A percentile compares a stretch with the other conserved stretches of the same genome.
Conservation (phyloP, 75 land plant species). For the Pinus albicaulis region DNA sequence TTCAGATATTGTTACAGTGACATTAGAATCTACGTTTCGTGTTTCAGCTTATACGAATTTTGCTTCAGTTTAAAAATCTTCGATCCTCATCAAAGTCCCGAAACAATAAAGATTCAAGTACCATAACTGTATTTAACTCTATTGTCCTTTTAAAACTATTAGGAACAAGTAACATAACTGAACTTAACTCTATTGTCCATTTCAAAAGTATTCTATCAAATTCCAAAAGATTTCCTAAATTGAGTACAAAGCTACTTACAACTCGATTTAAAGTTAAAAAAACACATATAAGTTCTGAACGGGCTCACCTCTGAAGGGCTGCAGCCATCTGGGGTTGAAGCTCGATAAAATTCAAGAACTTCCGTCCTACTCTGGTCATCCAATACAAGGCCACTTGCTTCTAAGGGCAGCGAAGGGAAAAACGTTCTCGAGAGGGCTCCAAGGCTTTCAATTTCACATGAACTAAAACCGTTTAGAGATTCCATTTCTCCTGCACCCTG, state of each 20-base stretch:
- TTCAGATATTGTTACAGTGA: no score
- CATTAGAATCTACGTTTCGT: background rate
- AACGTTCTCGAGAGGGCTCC: background rate
- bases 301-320: background rate
- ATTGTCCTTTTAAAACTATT: no score
- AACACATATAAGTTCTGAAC: background rate
- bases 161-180: no score
- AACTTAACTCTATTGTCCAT: no score
- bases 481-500: background rate
- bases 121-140: no score
- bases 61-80: background rate
- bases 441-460: background rate
- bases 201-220: no score
- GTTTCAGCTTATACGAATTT: background rate
- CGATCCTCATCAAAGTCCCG: no score
- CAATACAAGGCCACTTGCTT: background rate
- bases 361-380: background rate
- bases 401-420: slow-evolving; percentile 3
- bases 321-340: background rate
- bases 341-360: background rate
- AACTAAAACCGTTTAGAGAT: background rate
- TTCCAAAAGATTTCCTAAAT: no score
- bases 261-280: background rate
- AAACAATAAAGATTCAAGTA: no score
- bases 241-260: no score